These are phyloP conservation scores for Colletotrichum navitas DNA, from an alignment of 2,329 filamentous ascomycete species.

Conservation along the genomic window DNA sequence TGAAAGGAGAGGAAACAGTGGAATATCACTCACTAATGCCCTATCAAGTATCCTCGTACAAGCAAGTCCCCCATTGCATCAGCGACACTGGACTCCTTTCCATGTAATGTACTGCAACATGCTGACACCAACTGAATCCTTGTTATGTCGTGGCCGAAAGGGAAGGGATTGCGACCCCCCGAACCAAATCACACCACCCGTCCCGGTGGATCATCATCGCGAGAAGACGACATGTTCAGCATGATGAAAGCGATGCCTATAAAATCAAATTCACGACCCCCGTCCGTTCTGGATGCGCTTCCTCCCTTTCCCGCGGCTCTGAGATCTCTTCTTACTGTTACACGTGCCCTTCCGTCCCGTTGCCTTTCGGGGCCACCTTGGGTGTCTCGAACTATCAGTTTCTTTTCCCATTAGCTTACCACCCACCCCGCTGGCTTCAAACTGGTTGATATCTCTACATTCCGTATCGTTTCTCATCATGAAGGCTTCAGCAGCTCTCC, in stretches of 20 bases:
- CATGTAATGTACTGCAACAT: background rate
- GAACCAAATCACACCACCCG: constrained; percentile 14
- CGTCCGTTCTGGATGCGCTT: background rate
- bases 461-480: constrained; percentile 28
- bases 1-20: background rate
- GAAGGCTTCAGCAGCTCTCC: constrained; percentile 31
- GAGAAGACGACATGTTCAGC: background rate
- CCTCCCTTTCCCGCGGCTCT: background rate
- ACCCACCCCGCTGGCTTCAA: constrained; percentile 5
- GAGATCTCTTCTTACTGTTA: constrained; percentile 5
- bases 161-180: background rate
- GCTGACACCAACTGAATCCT: background rate
- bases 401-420: background rate
- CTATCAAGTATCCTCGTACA: background rate
- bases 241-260: background rate
- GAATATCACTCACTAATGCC: background rate
- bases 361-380: background rate
- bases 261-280: constrained; percentile 23
- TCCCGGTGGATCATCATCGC: constrained; percentile 20
- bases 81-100: background rate
- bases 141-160: background rate
- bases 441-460: constrained; percentile 18
- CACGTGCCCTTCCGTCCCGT: constrained; percentile 4
- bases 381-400: background rate
- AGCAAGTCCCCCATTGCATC: background rate